Evolutionary conservation across 768 basidiomycete genomes (phyloP).

Genomic region (Pulveroboletus sp.): DNA sequence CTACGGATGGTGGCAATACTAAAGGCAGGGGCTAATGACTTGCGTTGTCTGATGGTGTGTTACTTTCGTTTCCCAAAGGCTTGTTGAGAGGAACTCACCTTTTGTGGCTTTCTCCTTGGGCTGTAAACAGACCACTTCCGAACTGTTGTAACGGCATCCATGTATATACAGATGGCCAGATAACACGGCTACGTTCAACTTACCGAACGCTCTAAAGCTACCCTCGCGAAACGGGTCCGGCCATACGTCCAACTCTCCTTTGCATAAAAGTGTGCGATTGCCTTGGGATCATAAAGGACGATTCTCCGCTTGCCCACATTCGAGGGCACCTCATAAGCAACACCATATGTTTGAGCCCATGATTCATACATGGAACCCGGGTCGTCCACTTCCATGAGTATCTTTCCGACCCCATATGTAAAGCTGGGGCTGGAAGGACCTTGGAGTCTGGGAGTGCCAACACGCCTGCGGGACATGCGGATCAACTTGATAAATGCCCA

Average conservation of each 20-base stretch:
- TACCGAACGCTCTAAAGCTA: slow-evolving; percentile 29
- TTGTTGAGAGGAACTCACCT: slow-evolving; percentile 20
- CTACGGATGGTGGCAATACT: slow-evolving; percentile 23
- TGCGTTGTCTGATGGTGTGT: slow-evolving; percentile 20
- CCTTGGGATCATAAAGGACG: slow-evolving; percentile 40
- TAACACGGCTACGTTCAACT: neutral
- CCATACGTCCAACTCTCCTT: slow-evolving; percentile 35
- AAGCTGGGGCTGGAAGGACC: slow-evolving; percentile 19
- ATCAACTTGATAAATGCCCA: slow-evolving; percentile 11
- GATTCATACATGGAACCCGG: slow-evolving; percentile 11
- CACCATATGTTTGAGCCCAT: slow-evolving; percentile 20
- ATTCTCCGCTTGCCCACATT: slow-evolving; percentile 10
- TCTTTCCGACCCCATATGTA: slow-evolving; percentile 13
- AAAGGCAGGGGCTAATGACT: slow-evolving; percentile 26
- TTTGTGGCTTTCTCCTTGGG: slow-evolving; percentile 43
- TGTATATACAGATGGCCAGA: neutral
- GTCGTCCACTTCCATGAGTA: slow-evolving; percentile 3
- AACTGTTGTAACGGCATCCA: neutral
- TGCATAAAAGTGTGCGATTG: slow-evolving; percentile 9
- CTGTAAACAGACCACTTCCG: slow-evolving; percentile 30
- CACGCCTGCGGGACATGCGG: slow-evolving; percentile 3
- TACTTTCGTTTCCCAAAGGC: neutral
- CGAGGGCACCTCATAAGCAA: slow-evolving; percentile 8
- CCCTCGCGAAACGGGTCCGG: slow-evolving; percentile 33
- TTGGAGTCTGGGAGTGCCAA: slow-evolving; percentile 14